Conservation (phyloP, 164 flowering plant genomes). For the Vitis riparia region DNA sequence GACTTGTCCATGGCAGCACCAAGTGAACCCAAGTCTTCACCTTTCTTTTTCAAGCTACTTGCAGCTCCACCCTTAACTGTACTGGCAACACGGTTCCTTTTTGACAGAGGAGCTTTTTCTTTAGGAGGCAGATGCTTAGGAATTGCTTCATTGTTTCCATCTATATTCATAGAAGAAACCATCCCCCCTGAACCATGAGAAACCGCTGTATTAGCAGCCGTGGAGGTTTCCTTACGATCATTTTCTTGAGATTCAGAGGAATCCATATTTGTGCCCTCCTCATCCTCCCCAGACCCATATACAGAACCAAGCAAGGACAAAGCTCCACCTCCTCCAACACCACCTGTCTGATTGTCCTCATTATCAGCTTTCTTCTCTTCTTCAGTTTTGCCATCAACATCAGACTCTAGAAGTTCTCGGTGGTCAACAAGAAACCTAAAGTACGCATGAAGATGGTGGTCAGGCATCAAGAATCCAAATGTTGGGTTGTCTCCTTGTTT, state of each 20-base stretch:
- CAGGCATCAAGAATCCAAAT: slow-evolving; percentile 98
- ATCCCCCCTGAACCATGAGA: slow-evolving; percentile 23
- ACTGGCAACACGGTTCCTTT: slow-evolving; percentile 27
- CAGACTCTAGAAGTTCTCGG: slow-evolving; percentile 51
- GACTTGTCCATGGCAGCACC: slow-evolving; percentile 30
- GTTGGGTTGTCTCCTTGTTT: slow-evolving; percentile 94
- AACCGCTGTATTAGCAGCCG: slow-evolving; percentile 14
- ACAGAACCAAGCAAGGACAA: slow-evolving; percentile 85
- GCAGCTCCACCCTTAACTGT: slow-evolving; percentile 28
- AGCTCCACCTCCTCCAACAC: slow-evolving; percentile 49
- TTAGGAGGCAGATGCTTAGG: slow-evolving; percentile 28
- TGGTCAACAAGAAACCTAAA: slow-evolving; percentile 90
- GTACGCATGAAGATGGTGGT: slow-evolving; percentile 84
- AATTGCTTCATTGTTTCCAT: slow-evolving; percentile 27
- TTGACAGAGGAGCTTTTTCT: slow-evolving; percentile 35
- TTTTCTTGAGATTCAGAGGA: slow-evolving; percentile 19
- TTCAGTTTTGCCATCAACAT: slow-evolving; percentile 34
- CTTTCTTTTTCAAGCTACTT: slow-evolving; percentile 31
- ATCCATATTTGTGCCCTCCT: slow-evolving; percentile 48
- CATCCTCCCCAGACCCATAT: slow-evolving; percentile 89
- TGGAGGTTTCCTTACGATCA: slow-evolving; percentile 19
- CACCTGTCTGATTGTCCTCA: slow-evolving; percentile 30
- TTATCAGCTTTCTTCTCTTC: slow-evolving; percentile 28
- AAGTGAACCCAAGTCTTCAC: slow-evolving; percentile 19
- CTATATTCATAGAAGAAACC: slow-evolving; percentile 11